These are phyloP conservation scores for Alternaria tenuissima DNA, from an alignment of 2,329 filamentous ascomycete species.

Conservation along the genomic window DNA sequence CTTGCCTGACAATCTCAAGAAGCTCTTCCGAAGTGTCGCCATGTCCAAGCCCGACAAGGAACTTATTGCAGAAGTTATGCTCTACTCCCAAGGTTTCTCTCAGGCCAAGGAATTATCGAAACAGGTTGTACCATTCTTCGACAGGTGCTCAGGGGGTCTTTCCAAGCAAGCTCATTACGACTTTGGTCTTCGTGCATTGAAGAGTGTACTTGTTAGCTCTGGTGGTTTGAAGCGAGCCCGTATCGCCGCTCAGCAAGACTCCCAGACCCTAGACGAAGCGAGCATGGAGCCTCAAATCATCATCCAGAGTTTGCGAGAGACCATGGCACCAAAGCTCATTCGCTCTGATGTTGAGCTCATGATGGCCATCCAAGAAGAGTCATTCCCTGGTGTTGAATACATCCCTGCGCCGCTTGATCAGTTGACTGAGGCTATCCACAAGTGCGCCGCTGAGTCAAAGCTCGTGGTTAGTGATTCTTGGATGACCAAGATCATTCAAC, in stretches of 20 bases:
- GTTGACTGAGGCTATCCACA: slow-evolving; percentile 81
- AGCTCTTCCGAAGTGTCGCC: slow-evolving; percentile 97
- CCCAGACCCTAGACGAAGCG: slow-evolving; percentile 70
- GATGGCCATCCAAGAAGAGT: slow-evolving; percentile 79
- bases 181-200: slow-evolving; percentile 95
- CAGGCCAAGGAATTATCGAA: slow-evolving; percentile 93
- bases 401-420: slow-evolving; percentile 85
- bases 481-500: slow-evolving; percentile 96
- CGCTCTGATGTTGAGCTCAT: slow-evolving; percentile 90
- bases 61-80: slow-evolving; percentile 99
- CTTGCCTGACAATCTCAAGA: slow-evolving; percentile 98
- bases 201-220: slow-evolving; percentile 98
- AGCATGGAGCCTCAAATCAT: slow-evolving; percentile 95
- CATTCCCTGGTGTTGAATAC: slow-evolving; percentile 93
- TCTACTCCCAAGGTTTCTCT: slow-evolving; percentile 99
- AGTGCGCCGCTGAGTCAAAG: slow-evolving; percentile 83
- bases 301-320: slow-evolving; percentile 97
- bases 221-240: slow-evolving; percentile 92
- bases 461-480: slow-evolving; percentile 91
- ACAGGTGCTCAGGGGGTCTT: slow-evolving; percentile 79
- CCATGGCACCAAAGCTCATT: slow-evolving; percentile 96
- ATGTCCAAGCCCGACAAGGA: slow-evolving; percentile 99
- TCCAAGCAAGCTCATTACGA: slow-evolving; percentile 99
- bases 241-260: slow-evolving; percentile 64
- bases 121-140: slow-evolving; percentile 98